phyloP scores from a whole-genome alignment of 108 stramenopile genomes.

The Cylindrotheca closterium region DNA sequence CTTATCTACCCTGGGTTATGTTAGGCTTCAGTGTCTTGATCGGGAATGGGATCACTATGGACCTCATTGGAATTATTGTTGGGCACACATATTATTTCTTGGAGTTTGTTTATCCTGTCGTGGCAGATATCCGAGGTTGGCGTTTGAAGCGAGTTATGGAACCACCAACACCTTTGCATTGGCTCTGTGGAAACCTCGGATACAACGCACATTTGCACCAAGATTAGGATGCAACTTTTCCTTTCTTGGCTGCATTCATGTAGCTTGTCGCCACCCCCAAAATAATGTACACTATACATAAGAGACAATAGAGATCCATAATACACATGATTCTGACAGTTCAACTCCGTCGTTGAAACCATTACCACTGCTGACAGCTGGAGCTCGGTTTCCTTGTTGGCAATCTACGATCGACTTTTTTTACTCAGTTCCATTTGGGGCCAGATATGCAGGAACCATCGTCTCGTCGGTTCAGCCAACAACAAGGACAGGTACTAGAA shows the following conservation, averaged over 20 bases:
- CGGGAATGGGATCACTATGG: conserved; percentile 80
- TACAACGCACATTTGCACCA: conserved; percentile 14
- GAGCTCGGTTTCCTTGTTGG: too few relatives aligned
- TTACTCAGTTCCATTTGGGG: conserved; percentile 53
- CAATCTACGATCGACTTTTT: too few relatives aligned
- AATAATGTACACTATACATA: too few relatives aligned
- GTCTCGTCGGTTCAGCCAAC: conserved; percentile 67
- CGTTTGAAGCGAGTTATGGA: conserved; percentile 68
- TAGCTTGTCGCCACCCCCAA: too few relatives aligned
- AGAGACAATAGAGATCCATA: too few relatives aligned
- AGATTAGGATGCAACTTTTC: too few relatives aligned
- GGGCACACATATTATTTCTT: conserved; percentile 98
- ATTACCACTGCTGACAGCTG: too few relatives aligned
- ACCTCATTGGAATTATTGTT: conserved; percentile 93
- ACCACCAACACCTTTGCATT: conserved; percentile 71
- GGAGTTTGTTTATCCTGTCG: conserved; percentile 93
- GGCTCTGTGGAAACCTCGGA: conserved; percentile 71
- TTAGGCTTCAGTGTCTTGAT: conserved; percentile 84
- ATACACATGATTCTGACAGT: too few relatives aligned
- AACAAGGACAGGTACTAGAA: conserved; percentile 66
- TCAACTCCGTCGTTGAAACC: too few relatives aligned
- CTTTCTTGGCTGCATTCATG: too few relatives aligned
- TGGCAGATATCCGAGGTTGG: conserved; percentile 94
- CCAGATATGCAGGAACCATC: conserved; percentile 50
- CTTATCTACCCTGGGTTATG: conserved; percentile 98